Evolutionary conservation across 306 rosid species (phyloP).

Genomic region (Argentina anserina): DNA sequence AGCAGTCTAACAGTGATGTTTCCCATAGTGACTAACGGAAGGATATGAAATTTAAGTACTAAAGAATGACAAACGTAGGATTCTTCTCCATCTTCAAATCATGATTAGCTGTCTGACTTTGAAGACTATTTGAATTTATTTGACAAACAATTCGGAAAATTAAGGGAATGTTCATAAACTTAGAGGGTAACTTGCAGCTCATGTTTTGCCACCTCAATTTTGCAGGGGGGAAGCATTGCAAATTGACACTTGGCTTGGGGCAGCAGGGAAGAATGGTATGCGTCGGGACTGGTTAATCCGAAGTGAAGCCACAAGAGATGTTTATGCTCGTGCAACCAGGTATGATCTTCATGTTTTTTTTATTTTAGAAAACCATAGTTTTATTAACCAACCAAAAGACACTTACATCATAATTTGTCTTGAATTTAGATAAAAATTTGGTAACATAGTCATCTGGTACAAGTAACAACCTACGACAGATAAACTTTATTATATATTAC

Average conservation of each 20-base stretch:
- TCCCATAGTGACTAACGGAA: not conserved
- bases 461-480: too few relatives aligned
- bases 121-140: too few relatives aligned
- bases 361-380: too few relatives aligned
- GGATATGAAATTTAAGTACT: not conserved
- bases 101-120: not conserved
- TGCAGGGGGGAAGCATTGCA: conserved; percentile 89
- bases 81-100: conserved; percentile 4
- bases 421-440: too few relatives aligned
- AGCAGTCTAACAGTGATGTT: not conserved
- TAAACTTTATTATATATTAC: too few relatives aligned
- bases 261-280: conserved; percentile 97
- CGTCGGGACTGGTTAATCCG: conserved; percentile 79
- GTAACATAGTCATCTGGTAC: too few relatives aligned
- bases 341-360: conserved; percentile 22
- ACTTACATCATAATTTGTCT: too few relatives aligned
- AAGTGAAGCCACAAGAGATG: conserved; percentile 70
- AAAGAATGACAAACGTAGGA: not conserved
- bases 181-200: not conserved
- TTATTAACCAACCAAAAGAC: too few relatives aligned
- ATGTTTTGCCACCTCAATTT: not conserved
- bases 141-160: not conserved
- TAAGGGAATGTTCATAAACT: not conserved
- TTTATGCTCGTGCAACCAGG: conserved; percentile 83
- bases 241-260: conserved; percentile 94